Evolutionary conservation across 139 green algal species (phyloP).

Genomic region (Auxenochlorella pyrenoidosa): DNA sequence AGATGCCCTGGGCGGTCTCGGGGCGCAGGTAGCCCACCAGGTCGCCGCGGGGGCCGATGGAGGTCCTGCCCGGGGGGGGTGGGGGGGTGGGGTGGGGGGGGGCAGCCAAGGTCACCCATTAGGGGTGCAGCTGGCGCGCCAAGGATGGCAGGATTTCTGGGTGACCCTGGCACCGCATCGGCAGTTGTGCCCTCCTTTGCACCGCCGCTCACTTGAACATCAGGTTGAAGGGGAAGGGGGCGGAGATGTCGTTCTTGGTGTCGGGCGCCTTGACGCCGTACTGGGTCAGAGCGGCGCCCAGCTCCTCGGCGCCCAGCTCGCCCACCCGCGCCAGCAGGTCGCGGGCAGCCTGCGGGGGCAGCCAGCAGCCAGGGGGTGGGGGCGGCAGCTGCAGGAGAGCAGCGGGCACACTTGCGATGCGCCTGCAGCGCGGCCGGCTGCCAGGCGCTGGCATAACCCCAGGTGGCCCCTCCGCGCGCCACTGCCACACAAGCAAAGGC

Average conservation of each 20-base stretch:
- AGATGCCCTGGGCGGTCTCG: slow-evolving; percentile 93
- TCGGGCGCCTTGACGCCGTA: slow-evolving; percentile 92
- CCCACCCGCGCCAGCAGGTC: slow-evolving; percentile 84
- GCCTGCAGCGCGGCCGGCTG: too few relatives aligned
- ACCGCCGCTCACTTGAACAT: slow-evolving; percentile 89
- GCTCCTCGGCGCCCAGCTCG: slow-evolving; percentile 83
- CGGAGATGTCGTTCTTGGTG: slow-evolving; percentile 92
- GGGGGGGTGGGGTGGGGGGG: background rate
- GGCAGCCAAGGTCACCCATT: background rate
- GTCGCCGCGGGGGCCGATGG: slow-evolving; percentile 89
- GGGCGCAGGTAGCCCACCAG: slow-evolving; percentile 88
- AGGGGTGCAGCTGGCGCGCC: background rate
- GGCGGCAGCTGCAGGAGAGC: too few relatives aligned
- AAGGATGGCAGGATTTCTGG: background rate
- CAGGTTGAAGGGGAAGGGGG: slow-evolving; percentile 98
- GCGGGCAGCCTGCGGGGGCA: slow-evolving; percentile 67
- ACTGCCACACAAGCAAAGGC: too few relatives aligned
- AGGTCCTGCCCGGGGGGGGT: slow-evolving; percentile 54
- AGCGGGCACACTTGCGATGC: too few relatives aligned
- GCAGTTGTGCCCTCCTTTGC: too few relatives aligned
- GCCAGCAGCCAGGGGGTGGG: background rate
- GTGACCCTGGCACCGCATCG: too few relatives aligned
- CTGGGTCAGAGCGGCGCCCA: slow-evolving; percentile 80
- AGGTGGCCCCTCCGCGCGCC: too few relatives aligned
- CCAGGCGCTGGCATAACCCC: too few relatives aligned